Conservation (phyloP, 305 asterid genomes). For the Rubia tinctorum region DNA sequence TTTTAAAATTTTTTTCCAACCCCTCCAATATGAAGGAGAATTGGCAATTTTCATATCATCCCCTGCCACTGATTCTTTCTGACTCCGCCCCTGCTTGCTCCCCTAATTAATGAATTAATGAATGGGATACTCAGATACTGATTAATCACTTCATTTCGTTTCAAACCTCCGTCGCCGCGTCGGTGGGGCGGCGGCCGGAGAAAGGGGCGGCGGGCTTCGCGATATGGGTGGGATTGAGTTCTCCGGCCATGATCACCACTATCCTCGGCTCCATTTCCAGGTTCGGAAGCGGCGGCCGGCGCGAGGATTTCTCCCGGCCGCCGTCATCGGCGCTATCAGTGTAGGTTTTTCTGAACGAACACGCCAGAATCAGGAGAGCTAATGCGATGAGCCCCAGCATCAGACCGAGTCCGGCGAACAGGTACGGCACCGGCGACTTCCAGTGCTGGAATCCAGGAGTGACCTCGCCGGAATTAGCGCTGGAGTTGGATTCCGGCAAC, state of each 20-base stretch:
- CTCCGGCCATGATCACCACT: slow-evolving; percentile 70
- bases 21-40: too few relatives aligned
- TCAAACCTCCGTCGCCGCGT: slow-evolving; percentile 19
- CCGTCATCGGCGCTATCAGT: background rate
- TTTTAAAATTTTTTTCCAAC: too few relatives aligned
- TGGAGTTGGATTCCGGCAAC: slow-evolving; percentile 22
- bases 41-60: too few relatives aligned
- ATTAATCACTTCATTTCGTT: background rate
- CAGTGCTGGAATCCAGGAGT: slow-evolving; percentile 26
- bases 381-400: slow-evolving; percentile 45
- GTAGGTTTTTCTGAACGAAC: slow-evolving; percentile 28
- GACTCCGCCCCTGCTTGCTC: too few relatives aligned
- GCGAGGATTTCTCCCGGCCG: slow-evolving; percentile 13
- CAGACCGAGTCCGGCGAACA: slow-evolving; percentile 45
- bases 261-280: slow-evolving; percentile 38
- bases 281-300: slow-evolving; percentile 8
- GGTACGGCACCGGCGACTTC: slow-evolving; percentile 55
- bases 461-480: slow-evolving; percentile 19
- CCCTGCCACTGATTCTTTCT: too few relatives aligned
- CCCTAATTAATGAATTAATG: background rate
- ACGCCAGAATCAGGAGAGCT: slow-evolving; percentile 49
- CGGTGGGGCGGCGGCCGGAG: background rate
- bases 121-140: background rate
- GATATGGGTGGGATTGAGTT: slow-evolving; percentile 48
- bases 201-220: slow-evolving; percentile 41